phyloP scores from a whole-genome alignment of 768 basidiomycete genomes.

The Polyporus arcularius region DNA sequence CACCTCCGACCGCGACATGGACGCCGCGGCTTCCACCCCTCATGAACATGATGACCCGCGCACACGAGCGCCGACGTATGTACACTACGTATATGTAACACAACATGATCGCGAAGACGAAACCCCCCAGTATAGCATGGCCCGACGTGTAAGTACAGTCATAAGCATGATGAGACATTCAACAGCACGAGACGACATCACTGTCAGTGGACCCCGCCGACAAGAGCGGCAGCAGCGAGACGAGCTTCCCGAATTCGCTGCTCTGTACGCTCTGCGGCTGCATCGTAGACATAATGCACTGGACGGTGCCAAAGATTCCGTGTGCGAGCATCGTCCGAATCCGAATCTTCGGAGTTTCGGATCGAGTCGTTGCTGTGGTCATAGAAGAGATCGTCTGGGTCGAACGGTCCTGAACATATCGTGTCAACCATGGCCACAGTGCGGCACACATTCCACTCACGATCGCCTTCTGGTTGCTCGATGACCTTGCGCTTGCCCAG shows the following conservation, averaged over 20 bases:
- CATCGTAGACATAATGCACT: slow-evolving; percentile 86
- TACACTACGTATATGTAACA: slow-evolving; percentile 17
- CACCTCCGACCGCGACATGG: not conserved
- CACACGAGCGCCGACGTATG: not conserved
- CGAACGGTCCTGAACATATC: slow-evolving; percentile 43
- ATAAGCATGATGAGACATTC: not conserved
- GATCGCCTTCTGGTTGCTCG: slow-evolving; percentile 49
- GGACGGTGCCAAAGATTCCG: slow-evolving; percentile 42
- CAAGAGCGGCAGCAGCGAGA: slow-evolving; percentile 26
- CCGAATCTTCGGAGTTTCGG: slow-evolving; percentile 37
- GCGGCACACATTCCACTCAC: slow-evolving; percentile 34
- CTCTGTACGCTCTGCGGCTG: slow-evolving; percentile 78
- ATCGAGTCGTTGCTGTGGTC: slow-evolving; percentile 41
- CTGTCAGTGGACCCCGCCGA: slow-evolving; percentile 30
- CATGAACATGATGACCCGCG: not conserved
- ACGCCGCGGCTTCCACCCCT: not conserved
- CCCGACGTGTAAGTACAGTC: not conserved
- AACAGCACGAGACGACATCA: not conserved
- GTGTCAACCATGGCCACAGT: slow-evolving; percentile 1
- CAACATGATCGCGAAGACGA: slow-evolving; percentile 17
- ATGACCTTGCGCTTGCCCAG: slow-evolving; percentile 79
- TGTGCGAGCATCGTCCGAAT: slow-evolving; percentile 48
- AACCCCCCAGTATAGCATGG: not conserved
- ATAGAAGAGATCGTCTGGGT: slow-evolving; percentile 59
- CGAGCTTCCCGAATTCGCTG: slow-evolving; percentile 52